Base-by-base conservation (phyloP, 1,139 yeast genomes). In the Candida neerlandica region DNA sequence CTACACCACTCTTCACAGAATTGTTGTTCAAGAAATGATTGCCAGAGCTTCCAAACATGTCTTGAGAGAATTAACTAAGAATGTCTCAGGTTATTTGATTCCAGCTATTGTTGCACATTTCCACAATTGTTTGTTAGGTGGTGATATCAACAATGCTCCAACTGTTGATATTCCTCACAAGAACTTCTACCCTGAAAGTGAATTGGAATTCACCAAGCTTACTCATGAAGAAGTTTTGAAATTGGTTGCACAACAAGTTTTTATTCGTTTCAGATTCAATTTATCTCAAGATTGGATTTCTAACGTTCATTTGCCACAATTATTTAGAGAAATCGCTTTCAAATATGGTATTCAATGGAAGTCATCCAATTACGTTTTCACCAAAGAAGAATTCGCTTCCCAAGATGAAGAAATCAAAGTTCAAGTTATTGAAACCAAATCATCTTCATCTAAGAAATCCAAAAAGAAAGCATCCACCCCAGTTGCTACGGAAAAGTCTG, bases 291-390 rank as follows among this genome's bases (percentile, higher is more conserved):
- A 74, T 50, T 86, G 89, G 86, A 51, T 68, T 35, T 50, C 58
- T 3, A 46, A 54, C 33, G 57, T 77, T 43, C 70, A 66, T 39
- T 75, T 79, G 14, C 56, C 70, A 27, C 79, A 80, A 51, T 64
- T 90, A 48, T 74, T 89, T 63, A 82, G 94, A 70, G 90, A 86
- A 55, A 76, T 91, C 53, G 85, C 96, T 14, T 62, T 76, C 49
- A 86, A 88, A 68, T 82, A 85, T 58, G 99, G 99, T 70, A 81
- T 94, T 51, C 99, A 94, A 72, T 86, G 96, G 89, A 71, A 74
- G 56, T 66, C 81, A n/a, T 76, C 71, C 54, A 66, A 73, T 16
- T 85, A 81, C 63, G 71, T 66, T 12, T 82, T 82, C 63, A 75
- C 81, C 39, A 63, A 64, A 47, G 81, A 75, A 45, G 70, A 69